phyloP scores from a whole-genome alignment of 805 yeast species.

The Sugiyamaella mastotermitis region DNA sequence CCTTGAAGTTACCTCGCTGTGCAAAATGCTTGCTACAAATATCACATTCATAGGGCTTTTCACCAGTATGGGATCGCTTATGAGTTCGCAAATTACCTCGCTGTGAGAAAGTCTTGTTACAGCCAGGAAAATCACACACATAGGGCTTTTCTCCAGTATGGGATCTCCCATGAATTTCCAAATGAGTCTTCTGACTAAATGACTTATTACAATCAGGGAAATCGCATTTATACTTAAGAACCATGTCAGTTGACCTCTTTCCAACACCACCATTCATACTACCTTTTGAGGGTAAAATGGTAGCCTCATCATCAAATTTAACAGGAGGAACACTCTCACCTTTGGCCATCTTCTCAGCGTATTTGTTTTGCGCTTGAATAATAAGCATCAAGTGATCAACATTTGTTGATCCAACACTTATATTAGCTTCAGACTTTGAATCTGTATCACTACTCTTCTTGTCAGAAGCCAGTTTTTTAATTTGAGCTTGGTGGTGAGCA shows the following conservation, averaged over 20 bases:
- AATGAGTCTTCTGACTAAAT: conserved; percentile 85
- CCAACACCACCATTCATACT: conserved; percentile 71
- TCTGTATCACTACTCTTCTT: not conserved
- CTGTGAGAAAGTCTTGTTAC: conserved; percentile 80
- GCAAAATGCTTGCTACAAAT: conserved; percentile 73
- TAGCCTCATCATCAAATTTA: conserved; percentile 15
- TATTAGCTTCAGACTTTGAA: conserved; percentile 3
- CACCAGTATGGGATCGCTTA: conserved; percentile 82
- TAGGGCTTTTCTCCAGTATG: conserved; percentile 86
- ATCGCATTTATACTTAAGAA: conserved; percentile 27
- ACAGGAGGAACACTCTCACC: conserved; percentile 50
- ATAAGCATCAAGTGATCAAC: conserved; percentile 89
- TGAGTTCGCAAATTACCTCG: conserved; percentile 89
- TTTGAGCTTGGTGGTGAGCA: conserved; percentile 1
- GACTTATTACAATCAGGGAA: conserved; percentile 58
- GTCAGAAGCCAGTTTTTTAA: conserved; percentile 1
- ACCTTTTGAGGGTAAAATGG: conserved; percentile 35
- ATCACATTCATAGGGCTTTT: conserved; percentile 80
- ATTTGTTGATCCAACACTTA: conserved; percentile 71
- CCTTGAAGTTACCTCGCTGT: conserved; percentile 86
- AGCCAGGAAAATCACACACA: conserved; percentile 54
- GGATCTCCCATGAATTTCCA: conserved; percentile 82
- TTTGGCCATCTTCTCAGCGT: conserved; percentile 52
- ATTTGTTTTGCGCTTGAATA: conserved; percentile 80
- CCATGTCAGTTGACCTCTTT: conserved; percentile 63